Evolutionary conservation across 2,329 filamentous ascomycete species (phyloP).

Genomic region (Daldinia sp.): DNA sequence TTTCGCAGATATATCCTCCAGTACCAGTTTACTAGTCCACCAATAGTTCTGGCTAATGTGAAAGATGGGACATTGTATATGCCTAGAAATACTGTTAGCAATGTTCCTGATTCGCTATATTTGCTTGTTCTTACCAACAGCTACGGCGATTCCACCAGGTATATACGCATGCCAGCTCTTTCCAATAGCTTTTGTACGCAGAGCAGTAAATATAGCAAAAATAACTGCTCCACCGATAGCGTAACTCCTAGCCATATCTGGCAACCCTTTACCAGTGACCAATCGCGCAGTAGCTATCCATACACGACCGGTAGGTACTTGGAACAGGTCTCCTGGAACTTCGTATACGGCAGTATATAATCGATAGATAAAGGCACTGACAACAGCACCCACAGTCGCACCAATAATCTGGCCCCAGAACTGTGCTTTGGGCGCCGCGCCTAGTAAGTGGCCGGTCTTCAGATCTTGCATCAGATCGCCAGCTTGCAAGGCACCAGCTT

Average conservation of each 20-base stretch:
- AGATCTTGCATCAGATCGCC: constrained; percentile 97
- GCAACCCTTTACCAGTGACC: constrained; percentile 90
- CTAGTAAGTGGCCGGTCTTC: constrained; percentile 93
- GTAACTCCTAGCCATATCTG: constrained; percentile 84
- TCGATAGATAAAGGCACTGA: constrained; percentile 88
- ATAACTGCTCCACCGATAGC: constrained; percentile 79
- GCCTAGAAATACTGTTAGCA: constrained; percentile 59
- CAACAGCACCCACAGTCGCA: constrained; percentile 83
- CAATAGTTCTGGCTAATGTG: constrained; percentile 86
- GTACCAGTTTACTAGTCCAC: constrained; percentile 80
- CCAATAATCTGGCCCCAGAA: constrained; percentile 98
- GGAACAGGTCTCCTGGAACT: constrained; percentile 89
- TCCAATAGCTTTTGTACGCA: constrained; percentile 71
- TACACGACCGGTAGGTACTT: constrained; percentile 93
- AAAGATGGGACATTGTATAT: constrained; percentile 99
- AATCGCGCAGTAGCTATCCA: constrained; percentile 97
- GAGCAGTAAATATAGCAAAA: constrained; percentile 77
- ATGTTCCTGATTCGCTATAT: constrained; percentile 7
- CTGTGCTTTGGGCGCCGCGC: constrained; percentile 91
- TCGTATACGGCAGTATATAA: constrained; percentile 89
- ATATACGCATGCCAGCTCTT: constrained; percentile 79
- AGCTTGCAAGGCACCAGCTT: constrained; percentile 89
- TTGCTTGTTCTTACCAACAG: constrained; percentile 76
- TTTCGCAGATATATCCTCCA: constrained; percentile 71
- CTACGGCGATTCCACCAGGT: constrained; percentile 94